Percentiles rank a stretch among this genome's conserved stretches.
These are phyloP conservation scores for Lactuca sativa DNA, from an alignment of 129 eudicot species.

Conservation along the genomic window DNA sequence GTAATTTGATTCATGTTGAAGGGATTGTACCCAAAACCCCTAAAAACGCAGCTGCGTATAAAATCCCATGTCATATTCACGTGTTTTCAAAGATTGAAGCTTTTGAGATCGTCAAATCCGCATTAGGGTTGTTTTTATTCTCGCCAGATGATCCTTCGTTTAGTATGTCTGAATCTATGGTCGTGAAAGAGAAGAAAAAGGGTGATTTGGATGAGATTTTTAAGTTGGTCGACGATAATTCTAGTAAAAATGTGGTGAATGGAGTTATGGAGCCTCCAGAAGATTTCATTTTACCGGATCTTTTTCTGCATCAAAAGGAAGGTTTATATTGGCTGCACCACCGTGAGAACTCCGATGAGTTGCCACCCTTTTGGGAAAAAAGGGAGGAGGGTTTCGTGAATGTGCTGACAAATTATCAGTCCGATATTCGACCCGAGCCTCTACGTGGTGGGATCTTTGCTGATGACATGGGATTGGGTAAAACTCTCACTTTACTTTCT, in stretches of 20 bases:
- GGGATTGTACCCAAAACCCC: constrained; percentile 69
- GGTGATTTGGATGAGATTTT: constrained; percentile 61
- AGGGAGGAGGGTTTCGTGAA: constrained; percentile 50
- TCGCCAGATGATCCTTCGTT: constrained; percentile 32
- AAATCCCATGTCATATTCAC: constrained; percentile 72
- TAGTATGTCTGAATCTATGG: constrained; percentile 52
- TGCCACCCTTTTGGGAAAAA: constrained; percentile 88
- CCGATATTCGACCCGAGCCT: constrained; percentile 60
- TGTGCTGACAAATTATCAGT: constrained; percentile 57
- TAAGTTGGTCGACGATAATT: constrained; percentile 61
- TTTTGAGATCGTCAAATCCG: constrained; percentile 39
- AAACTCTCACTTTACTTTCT: constrained; percentile 79
- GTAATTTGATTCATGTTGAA: constrained; percentile 38
- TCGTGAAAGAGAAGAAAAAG: constrained; percentile 49
- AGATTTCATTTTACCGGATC: constrained; percentile 49
- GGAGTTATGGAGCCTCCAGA: constrained; percentile 66
- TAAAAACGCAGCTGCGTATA: constrained; percentile 20
- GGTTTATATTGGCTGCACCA: constrained; percentile 73
- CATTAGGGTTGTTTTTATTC: constrained; percentile 59
- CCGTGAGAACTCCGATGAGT: constrained; percentile 60
- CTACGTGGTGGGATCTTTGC: constrained; percentile 92
- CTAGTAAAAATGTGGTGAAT: constrained; percentile 26
- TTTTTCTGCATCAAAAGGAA: constrained; percentile 76
- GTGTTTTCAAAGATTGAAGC: constrained; percentile 57
- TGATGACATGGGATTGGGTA: constrained; percentile 96